Base-by-base conservation (phyloP, 805 yeast species). In the Schwanniomyces occidentalis region DNA sequence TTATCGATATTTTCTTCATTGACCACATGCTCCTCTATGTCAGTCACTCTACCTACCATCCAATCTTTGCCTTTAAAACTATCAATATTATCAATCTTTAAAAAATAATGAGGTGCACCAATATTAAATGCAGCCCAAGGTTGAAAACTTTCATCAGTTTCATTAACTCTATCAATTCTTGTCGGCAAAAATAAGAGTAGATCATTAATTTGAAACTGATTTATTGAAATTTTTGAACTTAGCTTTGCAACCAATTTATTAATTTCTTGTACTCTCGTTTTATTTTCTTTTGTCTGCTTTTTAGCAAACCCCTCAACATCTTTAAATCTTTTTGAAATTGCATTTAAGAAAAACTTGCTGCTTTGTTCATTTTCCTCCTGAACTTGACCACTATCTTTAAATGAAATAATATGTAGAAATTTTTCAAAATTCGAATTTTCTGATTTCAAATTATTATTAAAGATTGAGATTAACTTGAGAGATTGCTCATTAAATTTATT, bases 81-180 rank as follows among this genome's bases (percentile, higher is more conserved):
- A 14, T 21, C 18, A 16, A 16, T 22, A 10, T 66, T 54, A 9
- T 61, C 61, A 30, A 69, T 65, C 33, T 78, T 76, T 44, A 91
- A 63, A 51, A 89, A 82, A 55, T 79, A 89, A 54, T 90, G 89
- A 0, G 95, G 93, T 1, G 87, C 82, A 2, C 91, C 95, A 37
- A 85, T 73, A 45, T 93, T 90, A 65, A 91, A 91, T 1, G 95
- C 95, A 0, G 96, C 96, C 98, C 98, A 91, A 0, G 91, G 88
- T 35, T 69, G 76, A 8, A 46, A 14, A 7, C 34, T 34, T 24
- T 58, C 55, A 19, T 39, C 46, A 8, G 28, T 28, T 7, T 47
- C 56, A 23, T 39, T 37, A 6, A 37, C 36, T 17, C 54, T 35
- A 46, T 75, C 75, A 29, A 73, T 72, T 27, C 79, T 63, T 0